phyloP scores from a whole-genome alignment of 441 rosid species.

The Omphalea diandra region DNA sequence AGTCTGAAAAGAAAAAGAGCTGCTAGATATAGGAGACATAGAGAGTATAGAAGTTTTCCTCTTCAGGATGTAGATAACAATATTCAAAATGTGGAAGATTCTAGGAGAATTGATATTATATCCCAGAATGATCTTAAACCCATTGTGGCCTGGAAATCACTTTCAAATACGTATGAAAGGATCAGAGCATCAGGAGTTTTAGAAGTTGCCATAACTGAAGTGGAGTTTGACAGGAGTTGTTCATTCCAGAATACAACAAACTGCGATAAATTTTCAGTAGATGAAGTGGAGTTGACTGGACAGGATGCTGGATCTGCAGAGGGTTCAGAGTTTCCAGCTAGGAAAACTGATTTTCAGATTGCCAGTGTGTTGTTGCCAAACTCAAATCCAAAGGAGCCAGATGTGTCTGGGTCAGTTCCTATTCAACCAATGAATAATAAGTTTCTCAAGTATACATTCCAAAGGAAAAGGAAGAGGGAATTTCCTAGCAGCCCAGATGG shows the following conservation, averaged over 20 bases:
- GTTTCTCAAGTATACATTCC: slow-evolving; percentile 77
- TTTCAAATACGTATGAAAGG: slow-evolving; percentile 25
- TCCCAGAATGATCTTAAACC: slow-evolving; percentile 27
- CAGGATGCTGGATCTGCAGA: slow-evolving; percentile 33
- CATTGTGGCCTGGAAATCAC: slow-evolving; percentile 15
- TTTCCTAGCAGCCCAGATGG: slow-evolving; percentile 49
- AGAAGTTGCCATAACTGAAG: slow-evolving; percentile 21
- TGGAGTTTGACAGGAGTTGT: slow-evolving; percentile 21
- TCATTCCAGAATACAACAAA: slow-evolving; percentile 20
- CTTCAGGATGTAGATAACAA: slow-evolving; percentile 26
- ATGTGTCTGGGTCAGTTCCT: slow-evolving; percentile 35
- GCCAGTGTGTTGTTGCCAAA: slow-evolving; percentile 21
- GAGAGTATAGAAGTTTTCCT: slow-evolving; percentile 19
- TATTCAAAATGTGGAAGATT: slow-evolving; percentile 25
- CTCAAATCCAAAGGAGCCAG: slow-evolving; percentile 32
- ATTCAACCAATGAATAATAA: slow-evolving; percentile 38
- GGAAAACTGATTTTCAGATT: slow-evolving; percentile 26
- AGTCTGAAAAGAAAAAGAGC: slow-evolving; percentile 43
- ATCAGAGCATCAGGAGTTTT: slow-evolving; percentile 19
- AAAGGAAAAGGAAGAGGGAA: slow-evolving; percentile 79
- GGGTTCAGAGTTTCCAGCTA: slow-evolving; percentile 32
- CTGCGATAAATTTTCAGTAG: slow-evolving; percentile 18
- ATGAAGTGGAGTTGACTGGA: slow-evolving; percentile 30
- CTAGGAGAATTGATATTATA: slow-evolving; percentile 22
- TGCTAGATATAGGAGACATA: slow-evolving; percentile 35